These are phyloP conservation scores for Echinochloa phyllopogon DNA, from an alignment of 176 grass and related monocot genomes.

Conservation along the genomic window DNA sequence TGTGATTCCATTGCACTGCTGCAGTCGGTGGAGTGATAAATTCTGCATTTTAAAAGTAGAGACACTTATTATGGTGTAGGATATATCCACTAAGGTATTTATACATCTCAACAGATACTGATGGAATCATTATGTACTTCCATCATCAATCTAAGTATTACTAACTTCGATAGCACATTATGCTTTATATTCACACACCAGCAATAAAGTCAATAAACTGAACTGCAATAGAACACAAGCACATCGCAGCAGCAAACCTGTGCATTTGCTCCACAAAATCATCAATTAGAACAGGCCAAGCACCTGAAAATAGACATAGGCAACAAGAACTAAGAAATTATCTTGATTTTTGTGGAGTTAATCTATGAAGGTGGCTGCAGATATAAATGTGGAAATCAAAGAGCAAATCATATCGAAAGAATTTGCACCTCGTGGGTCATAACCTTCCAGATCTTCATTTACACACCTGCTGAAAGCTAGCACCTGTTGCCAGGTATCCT, in stretches of 20 bases:
- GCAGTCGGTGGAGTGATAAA: slow-evolving; percentile 58
- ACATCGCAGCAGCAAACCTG: slow-evolving; percentile 59
- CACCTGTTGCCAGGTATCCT: slow-evolving; percentile 96
- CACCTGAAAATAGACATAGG: slow-evolving; percentile 65
- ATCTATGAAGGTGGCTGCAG: slow-evolving; percentile 30
- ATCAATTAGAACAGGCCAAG: slow-evolving; percentile 97
- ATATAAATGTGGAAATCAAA: slow-evolving; percentile 17
- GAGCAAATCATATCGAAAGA: slow-evolving; percentile 14
- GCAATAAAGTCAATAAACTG: slow-evolving; percentile 17
- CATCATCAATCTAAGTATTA: background rate
- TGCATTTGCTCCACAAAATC: slow-evolving; percentile 98
- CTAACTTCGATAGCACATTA: background rate
- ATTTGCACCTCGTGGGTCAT: slow-evolving; percentile 89
- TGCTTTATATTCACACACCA: slow-evolving; percentile 26
- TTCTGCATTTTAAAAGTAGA: slow-evolving; percentile 54
- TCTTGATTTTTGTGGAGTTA: slow-evolving; percentile 23
- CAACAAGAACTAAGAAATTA: background rate
- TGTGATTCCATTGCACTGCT: slow-evolving; percentile 53
- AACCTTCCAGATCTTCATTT: slow-evolving; percentile 87
- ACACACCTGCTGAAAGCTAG: slow-evolving; percentile 88
- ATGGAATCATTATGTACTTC: background rate
- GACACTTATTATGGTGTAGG: background rate
- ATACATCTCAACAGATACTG: background rate
- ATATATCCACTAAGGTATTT: background rate
- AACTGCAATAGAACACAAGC: slow-evolving; percentile 17